Percentiles rank a stretch among this genome's conserved stretches.
These are phyloP conservation scores for Aristolochia fimbriata DNA, from an alignment of 164 flowering plant genomes.

Conservation along the genomic window DNA sequence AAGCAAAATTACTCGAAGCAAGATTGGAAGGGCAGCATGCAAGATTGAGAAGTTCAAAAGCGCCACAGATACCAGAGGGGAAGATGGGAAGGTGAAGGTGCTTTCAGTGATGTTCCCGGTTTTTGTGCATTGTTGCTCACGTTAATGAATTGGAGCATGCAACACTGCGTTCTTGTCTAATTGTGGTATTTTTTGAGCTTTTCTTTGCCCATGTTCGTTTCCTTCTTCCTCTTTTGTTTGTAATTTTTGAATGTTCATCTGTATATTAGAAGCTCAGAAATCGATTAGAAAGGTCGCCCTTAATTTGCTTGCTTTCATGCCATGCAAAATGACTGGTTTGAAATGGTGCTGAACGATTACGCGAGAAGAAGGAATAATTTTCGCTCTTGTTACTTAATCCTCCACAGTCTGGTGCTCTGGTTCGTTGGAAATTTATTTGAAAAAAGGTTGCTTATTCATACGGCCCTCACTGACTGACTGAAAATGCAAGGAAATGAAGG, in stretches of 20 bases:
- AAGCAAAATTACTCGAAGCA: constrained; percentile 77
- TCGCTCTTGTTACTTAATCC: too few relatives aligned
- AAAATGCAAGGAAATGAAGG: too few relatives aligned
- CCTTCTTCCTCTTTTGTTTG: not conserved
- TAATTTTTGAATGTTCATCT: constrained; percentile 12
- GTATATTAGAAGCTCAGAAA: constrained; percentile 10
- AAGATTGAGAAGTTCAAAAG: constrained; percentile 28
- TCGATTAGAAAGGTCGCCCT: not conserved
- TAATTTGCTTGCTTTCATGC: not conserved
- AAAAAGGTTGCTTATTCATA: too few relatives aligned
- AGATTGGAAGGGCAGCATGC: constrained; percentile 46
- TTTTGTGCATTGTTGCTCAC: constrained; percentile 3
- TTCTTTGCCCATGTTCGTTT: not conserved
- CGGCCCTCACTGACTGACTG: too few relatives aligned
- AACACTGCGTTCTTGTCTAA: not conserved
- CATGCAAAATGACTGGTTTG: too few relatives aligned
- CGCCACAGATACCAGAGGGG: constrained; percentile 5
- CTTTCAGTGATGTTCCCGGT: not conserved
- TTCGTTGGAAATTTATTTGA: too few relatives aligned
- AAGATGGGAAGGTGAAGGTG: not conserved
- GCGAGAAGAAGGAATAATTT: too few relatives aligned
- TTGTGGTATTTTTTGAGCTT: not conserved
- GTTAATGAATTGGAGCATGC: constrained; percentile 1
- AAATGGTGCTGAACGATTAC: too few relatives aligned
- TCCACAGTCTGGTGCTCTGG: too few relatives aligned